Conservation (phyloP, 2,329 filamentous ascomycete genomes). For the Paracamarosporium sp. region DNA sequence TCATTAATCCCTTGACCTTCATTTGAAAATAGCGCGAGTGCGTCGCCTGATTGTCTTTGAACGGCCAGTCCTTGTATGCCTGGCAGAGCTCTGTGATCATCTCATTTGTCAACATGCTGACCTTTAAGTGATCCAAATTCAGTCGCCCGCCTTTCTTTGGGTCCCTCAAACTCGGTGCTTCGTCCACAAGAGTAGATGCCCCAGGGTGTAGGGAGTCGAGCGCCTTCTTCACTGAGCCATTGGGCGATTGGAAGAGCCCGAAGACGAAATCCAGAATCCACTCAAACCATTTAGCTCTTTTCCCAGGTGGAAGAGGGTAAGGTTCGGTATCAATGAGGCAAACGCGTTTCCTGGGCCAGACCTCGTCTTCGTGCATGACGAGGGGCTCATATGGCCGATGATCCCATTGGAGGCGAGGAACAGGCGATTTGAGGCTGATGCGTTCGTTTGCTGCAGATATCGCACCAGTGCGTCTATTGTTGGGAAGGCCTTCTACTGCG, state of each 20-base stretch:
- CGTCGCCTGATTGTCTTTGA: slow-evolving; percentile 30
- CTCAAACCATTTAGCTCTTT: slow-evolving; percentile 23
- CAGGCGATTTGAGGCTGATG: slow-evolving; percentile 26
- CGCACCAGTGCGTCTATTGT: slow-evolving; percentile 13
- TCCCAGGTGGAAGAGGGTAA: slow-evolving; percentile 36
- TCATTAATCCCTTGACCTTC: background rate
- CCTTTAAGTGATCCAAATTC: slow-evolving; percentile 36
- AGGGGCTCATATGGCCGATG: slow-evolving; percentile 75
- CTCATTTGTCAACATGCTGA: slow-evolving; percentile 38
- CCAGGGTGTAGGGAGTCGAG: slow-evolving; percentile 39
- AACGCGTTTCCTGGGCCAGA: slow-evolving; percentile 67
- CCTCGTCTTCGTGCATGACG: slow-evolving; percentile 63
- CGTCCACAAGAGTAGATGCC: slow-evolving; percentile 30
- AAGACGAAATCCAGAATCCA: slow-evolving; percentile 38
- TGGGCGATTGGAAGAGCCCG: slow-evolving; percentile 19
- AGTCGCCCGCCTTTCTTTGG: slow-evolving; percentile 40
- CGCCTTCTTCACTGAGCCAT: slow-evolving; percentile 19
- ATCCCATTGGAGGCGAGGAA: slow-evolving; percentile 63
- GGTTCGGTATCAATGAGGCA: slow-evolving; percentile 73
- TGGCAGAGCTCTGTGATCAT: slow-evolving; percentile 38
- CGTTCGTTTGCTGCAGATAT: slow-evolving; percentile 35
- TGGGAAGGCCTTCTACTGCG: slow-evolving; percentile 40
- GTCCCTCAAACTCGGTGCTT: slow-evolving; percentile 36
- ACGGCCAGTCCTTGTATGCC: slow-evolving; percentile 46
- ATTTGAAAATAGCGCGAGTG: slow-evolving; percentile 32